Conservation (phyloP, 495 filamentous ascomycete species). For the Podospora pseudocomata region DNA sequence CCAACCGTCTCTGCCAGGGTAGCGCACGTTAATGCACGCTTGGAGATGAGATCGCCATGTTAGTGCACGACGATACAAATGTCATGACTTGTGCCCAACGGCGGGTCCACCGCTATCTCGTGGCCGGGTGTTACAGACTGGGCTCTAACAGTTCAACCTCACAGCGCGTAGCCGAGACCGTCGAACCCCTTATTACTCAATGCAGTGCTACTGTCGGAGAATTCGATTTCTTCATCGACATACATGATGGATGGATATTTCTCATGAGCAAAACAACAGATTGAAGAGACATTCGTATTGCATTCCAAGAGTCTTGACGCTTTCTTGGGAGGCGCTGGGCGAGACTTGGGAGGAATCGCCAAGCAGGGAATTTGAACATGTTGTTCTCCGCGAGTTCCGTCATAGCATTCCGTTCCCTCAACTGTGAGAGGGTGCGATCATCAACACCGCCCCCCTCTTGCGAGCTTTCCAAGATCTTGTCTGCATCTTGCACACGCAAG, state of each 20-base stretch:
- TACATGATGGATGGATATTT: neutral
- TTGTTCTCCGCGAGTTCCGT: constrained; percentile 10
- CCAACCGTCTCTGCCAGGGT: constrained; percentile 10
- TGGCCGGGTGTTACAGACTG: neutral
- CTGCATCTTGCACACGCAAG: neutral
- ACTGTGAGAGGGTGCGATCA: neutral
- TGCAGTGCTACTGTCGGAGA: neutral
- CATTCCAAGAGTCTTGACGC: neutral
- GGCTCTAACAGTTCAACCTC: neutral
- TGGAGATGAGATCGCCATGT: constrained; percentile 21
- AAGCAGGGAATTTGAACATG: neutral
- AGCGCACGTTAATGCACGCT: constrained; percentile 19
- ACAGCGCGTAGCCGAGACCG: constrained; percentile 2
- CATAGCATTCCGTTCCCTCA: constrained; percentile 1
- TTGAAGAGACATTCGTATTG: neutral
- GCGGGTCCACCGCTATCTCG: constrained; percentile 7
- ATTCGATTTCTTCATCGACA: neutral
- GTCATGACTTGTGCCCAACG: neutral
- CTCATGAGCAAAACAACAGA: neutral
- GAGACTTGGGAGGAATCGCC: constrained; percentile 4
- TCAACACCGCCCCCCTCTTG: neutral
- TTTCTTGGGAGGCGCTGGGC: neutral
- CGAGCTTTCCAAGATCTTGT: neutral
- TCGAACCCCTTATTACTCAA: constrained; percentile 2
- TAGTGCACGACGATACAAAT: neutral